These are phyloP conservation scores for Phytophthora vignae DNA, from an alignment of 352 stramenopile genomes.

Conservation along the genomic window DNA sequence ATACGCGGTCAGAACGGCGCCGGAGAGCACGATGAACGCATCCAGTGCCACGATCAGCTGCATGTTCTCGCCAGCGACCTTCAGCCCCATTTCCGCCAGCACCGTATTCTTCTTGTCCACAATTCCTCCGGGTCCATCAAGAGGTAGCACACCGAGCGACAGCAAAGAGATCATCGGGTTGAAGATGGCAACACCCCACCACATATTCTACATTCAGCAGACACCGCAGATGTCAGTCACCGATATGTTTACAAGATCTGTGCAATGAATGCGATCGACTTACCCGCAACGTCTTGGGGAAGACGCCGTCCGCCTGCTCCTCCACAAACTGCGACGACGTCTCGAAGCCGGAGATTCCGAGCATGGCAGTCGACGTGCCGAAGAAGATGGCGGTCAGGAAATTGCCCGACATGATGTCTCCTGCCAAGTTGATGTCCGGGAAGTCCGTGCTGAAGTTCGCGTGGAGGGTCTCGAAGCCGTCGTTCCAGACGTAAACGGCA, in stretches of 20 bases:
- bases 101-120: constrained; percentile 90
- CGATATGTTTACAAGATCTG: not conserved
- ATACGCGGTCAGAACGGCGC: constrained; percentile 94
- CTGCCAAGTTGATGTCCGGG: constrained; percentile 90
- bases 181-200: constrained; percentile 94
- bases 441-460: constrained; percentile 89
- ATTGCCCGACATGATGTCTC: constrained; percentile 80
- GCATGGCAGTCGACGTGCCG: constrained; percentile 93
- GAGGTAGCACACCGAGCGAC: constrained; percentile 89
- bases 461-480: constrained; percentile 82
- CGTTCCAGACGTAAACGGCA: constrained; percentile 78
- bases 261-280: constrained; percentile 6
- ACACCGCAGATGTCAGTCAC: constrained; percentile 7
- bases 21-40: constrained; percentile 95
- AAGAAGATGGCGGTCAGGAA: constrained; percentile 92
- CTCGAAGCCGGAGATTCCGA: constrained; percentile 96
- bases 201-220: constrained; percentile 87
- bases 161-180: constrained; percentile 94
- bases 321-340: constrained; percentile 96
- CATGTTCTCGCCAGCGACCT: constrained; percentile 79
- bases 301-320: constrained; percentile 94
- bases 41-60: constrained; percentile 88
- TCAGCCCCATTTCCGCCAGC: constrained; percentile 91
- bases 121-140: constrained; percentile 78
- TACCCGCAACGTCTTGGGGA: constrained; percentile 93